Percentiles rank a stretch among this genome's conserved stretches.
Conservation (phyloP, 352 stramenopile species). For the Phytophthora pini region DNA sequence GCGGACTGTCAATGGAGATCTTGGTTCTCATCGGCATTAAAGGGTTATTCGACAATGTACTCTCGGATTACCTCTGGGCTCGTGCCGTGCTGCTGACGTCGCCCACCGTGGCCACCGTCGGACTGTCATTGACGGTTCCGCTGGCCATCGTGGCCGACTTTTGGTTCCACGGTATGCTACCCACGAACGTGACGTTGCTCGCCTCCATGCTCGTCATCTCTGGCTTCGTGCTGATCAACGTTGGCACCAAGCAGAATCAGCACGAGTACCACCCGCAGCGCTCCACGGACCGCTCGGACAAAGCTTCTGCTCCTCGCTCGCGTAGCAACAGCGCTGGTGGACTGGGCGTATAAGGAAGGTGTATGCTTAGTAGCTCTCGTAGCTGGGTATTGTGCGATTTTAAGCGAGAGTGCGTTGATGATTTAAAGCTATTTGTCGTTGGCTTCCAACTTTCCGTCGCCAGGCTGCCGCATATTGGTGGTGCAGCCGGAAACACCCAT, state of each 20-base stretch:
- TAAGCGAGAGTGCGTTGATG: constrained; percentile 5
- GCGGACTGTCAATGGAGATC: constrained; percentile 71
- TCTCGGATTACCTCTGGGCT: constrained; percentile 96
- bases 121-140: constrained; percentile 96
- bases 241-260: constrained; percentile 69
- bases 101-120: constrained; percentile 95
- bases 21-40: constrained; percentile 87
- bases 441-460: background rate
- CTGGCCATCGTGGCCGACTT: constrained; percentile 94
- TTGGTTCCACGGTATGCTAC: constrained; percentile 60
- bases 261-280: constrained; percentile 60
- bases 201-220: constrained; percentile 70
- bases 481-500: background rate
- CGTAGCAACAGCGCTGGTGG: constrained; percentile 20
- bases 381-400: constrained; percentile 5
- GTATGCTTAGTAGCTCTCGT: background rate
- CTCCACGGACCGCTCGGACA: constrained; percentile 38
- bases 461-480: background rate
- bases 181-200: constrained; percentile 60
- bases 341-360: constrained; percentile 15
- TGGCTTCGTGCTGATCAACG: constrained; percentile 78
- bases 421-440: constrained; percentile 3
- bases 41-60: constrained; percentile 94
- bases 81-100: constrained; percentile 94
- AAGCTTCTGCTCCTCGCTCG: constrained; percentile 4